These are phyloP conservation scores for Sugiyamaella qingdaonensis DNA, from an alignment of 805 yeast genomes.

Conservation along the genomic window DNA sequence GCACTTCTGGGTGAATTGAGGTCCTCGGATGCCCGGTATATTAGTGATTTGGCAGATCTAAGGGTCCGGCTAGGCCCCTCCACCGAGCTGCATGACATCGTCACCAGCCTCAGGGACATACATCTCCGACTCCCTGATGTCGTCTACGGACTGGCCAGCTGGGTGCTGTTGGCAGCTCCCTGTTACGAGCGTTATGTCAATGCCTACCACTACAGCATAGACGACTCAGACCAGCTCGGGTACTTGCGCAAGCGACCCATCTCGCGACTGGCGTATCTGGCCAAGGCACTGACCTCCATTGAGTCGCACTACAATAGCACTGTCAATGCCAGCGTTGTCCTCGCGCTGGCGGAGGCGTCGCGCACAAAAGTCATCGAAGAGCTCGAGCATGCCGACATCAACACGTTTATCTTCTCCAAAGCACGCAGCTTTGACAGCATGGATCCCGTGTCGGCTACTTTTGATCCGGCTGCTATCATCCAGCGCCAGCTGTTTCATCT, in stretches of 20 bases:
- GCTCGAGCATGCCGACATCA: conserved; percentile 13
- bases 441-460: conserved; percentile 16
- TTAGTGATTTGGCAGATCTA: conserved; percentile 10
- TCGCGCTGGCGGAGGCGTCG: conserved; percentile 8
- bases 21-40: conserved; percentile 8
- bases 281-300: conserved; percentile 9
- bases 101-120: conserved; percentile 1
- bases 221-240: conserved; percentile 14
- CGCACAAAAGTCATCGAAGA: conserved; percentile 10
- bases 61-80: conserved; percentile 1
- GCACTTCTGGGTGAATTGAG: conserved; percentile 9
- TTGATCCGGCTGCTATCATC: conserved; percentile 15
- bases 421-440: conserved; percentile 19
- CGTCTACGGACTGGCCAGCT: conserved; percentile 2
- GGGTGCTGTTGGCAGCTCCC: conserved; percentile 6
- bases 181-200: conserved; percentile 12
- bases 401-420: conserved; percentile 15
- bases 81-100: background rate
- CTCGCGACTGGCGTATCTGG: conserved; percentile 13
- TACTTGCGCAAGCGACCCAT: conserved; percentile 18
- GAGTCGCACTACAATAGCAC: conserved; percentile 1
- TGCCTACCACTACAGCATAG: conserved; percentile 12
- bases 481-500: conserved; percentile 16
- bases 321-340: conserved; percentile 2
- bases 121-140: conserved; percentile 11